A percentile compares a stretch with the other conserved stretches of the same genome.
Conservation (phyloP, 1,284 basidiomycete genomes). For the Ustilago crameri region DNA sequence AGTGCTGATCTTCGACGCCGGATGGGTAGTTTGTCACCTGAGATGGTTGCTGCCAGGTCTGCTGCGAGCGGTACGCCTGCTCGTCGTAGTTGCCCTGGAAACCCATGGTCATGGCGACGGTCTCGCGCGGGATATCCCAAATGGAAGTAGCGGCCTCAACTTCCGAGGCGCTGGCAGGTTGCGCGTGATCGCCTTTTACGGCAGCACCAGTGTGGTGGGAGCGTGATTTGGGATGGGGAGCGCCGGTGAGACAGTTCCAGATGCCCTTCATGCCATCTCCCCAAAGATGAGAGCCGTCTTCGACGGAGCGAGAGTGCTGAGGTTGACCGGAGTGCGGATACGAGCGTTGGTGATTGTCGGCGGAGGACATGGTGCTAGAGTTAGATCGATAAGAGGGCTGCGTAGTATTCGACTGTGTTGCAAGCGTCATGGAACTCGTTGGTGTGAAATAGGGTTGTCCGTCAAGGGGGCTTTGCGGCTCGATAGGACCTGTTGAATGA, state of each 20-base stretch:
- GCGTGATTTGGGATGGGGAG: constrained; percentile 32
- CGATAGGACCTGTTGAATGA: constrained; percentile 22
- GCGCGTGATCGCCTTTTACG: constrained; percentile 29
- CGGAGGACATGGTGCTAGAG: constrained; percentile 6
- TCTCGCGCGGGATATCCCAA: constrained; percentile 48
- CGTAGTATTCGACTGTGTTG: constrained; percentile 6
- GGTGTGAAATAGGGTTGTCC: constrained; percentile 25
- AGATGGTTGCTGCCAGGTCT: constrained; percentile 28
- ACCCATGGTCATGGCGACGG: constrained; percentile 49
- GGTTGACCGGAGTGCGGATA: constrained; percentile 12
- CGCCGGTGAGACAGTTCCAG: constrained; percentile 46
- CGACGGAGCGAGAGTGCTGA: constrained; percentile 19
- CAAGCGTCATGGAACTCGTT: constrained; percentile 11
- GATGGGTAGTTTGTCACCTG: constrained; percentile 14
- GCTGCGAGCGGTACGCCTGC: constrained; percentile 26
- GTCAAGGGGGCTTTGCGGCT: constrained; percentile 29
- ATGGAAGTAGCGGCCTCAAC: constrained; percentile 45
- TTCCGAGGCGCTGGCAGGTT: constrained; percentile 38
- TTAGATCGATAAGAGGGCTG: neutral
- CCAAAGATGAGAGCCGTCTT: constrained; percentile 45
- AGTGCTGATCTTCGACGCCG: constrained; percentile 12
- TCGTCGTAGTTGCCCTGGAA: constrained; percentile 40
- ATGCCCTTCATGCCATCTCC: constrained; percentile 50
- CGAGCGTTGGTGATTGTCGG: constrained; percentile 6
- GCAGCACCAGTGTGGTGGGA: constrained; percentile 1